Percentiles rank a stretch among this genome's conserved stretches.
Evolutionary conservation across 2,329 filamentous ascomycete genomes (phyloP).

Genomic region (Huntiella abstrusa): DNA sequence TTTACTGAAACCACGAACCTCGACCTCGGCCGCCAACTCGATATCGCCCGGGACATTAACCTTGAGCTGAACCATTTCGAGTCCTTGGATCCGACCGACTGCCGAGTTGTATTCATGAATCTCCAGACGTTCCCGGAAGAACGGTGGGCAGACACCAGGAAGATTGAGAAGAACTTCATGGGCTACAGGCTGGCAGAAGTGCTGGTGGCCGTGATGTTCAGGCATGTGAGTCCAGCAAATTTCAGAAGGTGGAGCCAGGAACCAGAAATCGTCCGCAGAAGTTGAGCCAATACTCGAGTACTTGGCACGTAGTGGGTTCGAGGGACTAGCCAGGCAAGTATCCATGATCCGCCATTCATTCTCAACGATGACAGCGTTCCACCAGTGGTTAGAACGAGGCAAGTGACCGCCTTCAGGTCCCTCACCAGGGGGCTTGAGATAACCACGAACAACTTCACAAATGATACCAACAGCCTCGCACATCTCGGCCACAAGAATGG

Average conservation of each 20-base stretch:
- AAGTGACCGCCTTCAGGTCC: slow-evolving; percentile 60
- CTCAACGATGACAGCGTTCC: slow-evolving; percentile 88
- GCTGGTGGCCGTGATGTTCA: slow-evolving; percentile 71
- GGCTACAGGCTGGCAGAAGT: slow-evolving; percentile 74
- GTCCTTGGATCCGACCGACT: slow-evolving; percentile 63
- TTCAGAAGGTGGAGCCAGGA: slow-evolving; percentile 73
- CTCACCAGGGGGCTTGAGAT: slow-evolving; percentile 80
- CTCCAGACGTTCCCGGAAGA: slow-evolving; percentile 64
- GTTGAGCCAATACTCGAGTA: slow-evolving; percentile 58
- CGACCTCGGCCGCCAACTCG: slow-evolving; percentile 81
- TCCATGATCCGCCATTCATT: slow-evolving; percentile 95
- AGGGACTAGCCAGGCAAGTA: slow-evolving; percentile 77
- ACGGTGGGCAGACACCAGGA: slow-evolving; percentile 69
- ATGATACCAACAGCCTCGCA: slow-evolving; percentile 75
- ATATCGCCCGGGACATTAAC: slow-evolving; percentile 77
- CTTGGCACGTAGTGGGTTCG: slow-evolving; percentile 57
- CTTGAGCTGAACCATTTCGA: slow-evolving; percentile 84
- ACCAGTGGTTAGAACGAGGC: slow-evolving; percentile 88
- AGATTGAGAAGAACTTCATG: slow-evolving; percentile 73
- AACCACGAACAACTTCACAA: slow-evolving; percentile 73
- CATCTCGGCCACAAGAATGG: slow-evolving; percentile 79
- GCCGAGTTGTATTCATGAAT: slow-evolving; percentile 86
- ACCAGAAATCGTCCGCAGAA: slow-evolving; percentile 76
- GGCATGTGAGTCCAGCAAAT: slow-evolving; percentile 94
- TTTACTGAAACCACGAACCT: slow-evolving; percentile 59